Base-by-base conservation (phyloP, 371 early-diverging fungal species). In the Mucor mucedo region DNA sequence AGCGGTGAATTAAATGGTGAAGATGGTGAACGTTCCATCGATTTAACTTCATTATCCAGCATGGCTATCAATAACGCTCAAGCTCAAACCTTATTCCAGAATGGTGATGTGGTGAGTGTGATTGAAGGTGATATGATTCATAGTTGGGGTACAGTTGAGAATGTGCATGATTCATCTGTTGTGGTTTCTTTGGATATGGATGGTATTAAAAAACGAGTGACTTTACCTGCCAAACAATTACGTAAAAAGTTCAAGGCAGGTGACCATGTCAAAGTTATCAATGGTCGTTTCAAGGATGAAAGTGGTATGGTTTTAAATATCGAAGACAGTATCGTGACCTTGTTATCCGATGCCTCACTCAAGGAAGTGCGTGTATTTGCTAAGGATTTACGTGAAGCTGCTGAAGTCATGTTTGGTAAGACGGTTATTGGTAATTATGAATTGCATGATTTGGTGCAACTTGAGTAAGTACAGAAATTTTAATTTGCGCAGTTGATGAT, bases 231-330 rank as follows among this genome's bases (percentile, higher is more conserved):
- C 1, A 73, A 77, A 30, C 91, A 93, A 63, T 82, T 99, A 14
- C 84, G 91, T 55, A 98, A 97, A 78, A 84, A 87, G 44, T 98
- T 96, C 71, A 76, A 80, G 13, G 83, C 88, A 41, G 99, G 99
- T 60, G 96, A 98, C 64, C 93, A 96, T 60, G 97, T 97, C 65
- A 89, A 92, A 74, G 97, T 98, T n/a, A 87, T 93, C 48, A 85
- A 89, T 44, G 99, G 99, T 32, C 85, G 88, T n/a, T 90, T 88
- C 69, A 86, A 85, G 70, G 94, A 89, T 50, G 92, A 93, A 62
- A 92, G 93, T 4, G 99, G 99, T 62, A 78, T 96, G 84, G 89
- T 98, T 53, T 80, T 96, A 42, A 86, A 86, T 53, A 86, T 96
- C 7, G 78, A 84, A 39, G 92, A 89, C 27, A 89, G 86, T 14